Conservation (phyloP, 1,139 yeast genomes). For the Zhuliangozyma parablackwelliae region DNA sequence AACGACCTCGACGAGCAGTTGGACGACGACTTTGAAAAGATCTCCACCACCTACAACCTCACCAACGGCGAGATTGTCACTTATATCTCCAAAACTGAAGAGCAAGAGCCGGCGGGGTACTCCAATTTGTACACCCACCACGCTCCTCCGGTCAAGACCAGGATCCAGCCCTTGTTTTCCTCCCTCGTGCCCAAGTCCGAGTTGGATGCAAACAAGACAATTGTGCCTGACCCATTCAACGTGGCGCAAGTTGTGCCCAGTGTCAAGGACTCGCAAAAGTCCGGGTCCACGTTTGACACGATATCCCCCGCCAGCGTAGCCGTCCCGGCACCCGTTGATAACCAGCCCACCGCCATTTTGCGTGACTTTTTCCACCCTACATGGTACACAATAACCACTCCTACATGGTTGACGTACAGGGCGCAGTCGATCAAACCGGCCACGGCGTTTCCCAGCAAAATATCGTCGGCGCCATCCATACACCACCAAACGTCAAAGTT, state of each 20-base stretch:
- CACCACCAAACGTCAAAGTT: constrained; percentile 14
- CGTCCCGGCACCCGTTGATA: constrained; percentile 57
- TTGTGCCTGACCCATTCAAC: constrained; percentile 55
- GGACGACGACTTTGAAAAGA: constrained; percentile 57
- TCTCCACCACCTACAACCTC: constrained; percentile 55
- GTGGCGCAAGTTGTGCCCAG: constrained; percentile 58
- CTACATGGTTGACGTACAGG: constrained; percentile 72
- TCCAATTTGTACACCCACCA: constrained; percentile 19
- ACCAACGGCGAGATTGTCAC: constrained; percentile 61
- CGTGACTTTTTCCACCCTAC: constrained; percentile 78
- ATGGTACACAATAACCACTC: constrained; percentile 76
- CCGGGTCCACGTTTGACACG: constrained; percentile 43
- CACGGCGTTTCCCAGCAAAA: constrained; percentile 11
- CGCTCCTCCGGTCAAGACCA: constrained; percentile 22
- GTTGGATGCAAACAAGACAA: constrained; percentile 61
- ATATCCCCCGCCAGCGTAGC: constrained; percentile 45
- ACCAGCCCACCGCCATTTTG: constrained; percentile 64
- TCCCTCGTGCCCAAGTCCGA: constrained; percentile 60
- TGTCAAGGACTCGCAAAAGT: constrained; percentile 21
- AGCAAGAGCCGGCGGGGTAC: constrained; percentile 18
- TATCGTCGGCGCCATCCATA: constrained; percentile 7
- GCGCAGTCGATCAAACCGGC: constrained; percentile 24
- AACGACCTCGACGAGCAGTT: constrained; percentile 28
- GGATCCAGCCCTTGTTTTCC: constrained; percentile 62
- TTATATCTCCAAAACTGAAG: constrained; percentile 33